Evolutionary conservation across 768 basidiomycete genomes (phyloP).

Genomic region (Hemileccinum impolitum): DNA sequence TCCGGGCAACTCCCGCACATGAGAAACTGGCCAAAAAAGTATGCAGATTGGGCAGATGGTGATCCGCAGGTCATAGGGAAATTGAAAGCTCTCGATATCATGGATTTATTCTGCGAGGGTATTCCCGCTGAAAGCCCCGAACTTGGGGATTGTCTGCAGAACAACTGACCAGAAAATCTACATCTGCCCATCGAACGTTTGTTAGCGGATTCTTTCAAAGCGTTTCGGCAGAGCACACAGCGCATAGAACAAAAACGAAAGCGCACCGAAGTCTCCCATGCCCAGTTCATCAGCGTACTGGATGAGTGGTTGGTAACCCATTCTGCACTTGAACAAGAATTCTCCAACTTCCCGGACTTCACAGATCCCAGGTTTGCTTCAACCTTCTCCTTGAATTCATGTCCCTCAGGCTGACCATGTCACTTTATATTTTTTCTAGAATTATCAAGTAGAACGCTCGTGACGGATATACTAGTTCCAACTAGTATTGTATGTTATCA

Average conservation of each 20-base stretch:
- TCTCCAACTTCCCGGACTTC: constrained; percentile 3
- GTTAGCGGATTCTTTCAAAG: neutral
- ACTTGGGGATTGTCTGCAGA: neutral
- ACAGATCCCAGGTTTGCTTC: neutral
- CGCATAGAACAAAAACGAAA: too few relatives aligned
- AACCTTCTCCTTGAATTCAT: too few relatives aligned
- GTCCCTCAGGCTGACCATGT: too few relatives aligned
- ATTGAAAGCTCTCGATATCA: neutral
- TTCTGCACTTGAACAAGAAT: neutral
- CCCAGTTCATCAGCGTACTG: neutral
- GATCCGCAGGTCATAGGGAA: neutral
- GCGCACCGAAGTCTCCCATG: neutral
- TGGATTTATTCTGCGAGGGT: too few relatives aligned
- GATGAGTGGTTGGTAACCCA: constrained; percentile 1
- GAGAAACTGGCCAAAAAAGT: constrained; percentile 2
- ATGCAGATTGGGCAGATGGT: neutral
- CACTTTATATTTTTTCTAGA: too few relatives aligned
- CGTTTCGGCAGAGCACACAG: too few relatives aligned
- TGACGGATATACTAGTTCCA: too few relatives aligned
- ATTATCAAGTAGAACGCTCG: too few relatives aligned
- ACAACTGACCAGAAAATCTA: neutral
- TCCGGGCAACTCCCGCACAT: constrained; percentile 1
- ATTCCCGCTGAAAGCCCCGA: neutral
- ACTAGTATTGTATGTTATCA: too few relatives aligned
- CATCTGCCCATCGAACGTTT: neutral